These are phyloP conservation scores for Pseudonectria foliicola DNA, from an alignment of 2,329 filamentous ascomycete species.

Conservation along the genomic window DNA sequence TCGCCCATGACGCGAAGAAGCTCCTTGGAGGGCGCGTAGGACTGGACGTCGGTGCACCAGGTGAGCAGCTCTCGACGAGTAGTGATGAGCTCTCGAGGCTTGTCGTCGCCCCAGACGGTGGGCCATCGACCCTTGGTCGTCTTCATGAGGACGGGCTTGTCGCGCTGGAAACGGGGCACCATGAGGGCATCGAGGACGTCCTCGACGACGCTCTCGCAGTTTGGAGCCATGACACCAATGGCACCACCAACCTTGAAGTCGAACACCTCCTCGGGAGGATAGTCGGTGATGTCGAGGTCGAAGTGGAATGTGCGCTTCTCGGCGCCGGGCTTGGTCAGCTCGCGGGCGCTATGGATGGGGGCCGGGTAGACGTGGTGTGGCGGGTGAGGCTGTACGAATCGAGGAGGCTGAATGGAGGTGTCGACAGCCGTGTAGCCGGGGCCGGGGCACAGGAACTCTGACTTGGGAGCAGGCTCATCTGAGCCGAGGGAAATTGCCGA, in stretches of 20 bases:
- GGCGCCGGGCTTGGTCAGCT: conserved; percentile 79
- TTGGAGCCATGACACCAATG: conserved; percentile 87
- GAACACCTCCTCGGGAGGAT: conserved; percentile 73
- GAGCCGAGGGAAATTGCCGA: conserved; percentile 40
- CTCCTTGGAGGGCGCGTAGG: conserved; percentile 82
- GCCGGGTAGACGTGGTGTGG: conserved; percentile 89
- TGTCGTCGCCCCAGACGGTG: conserved; percentile 93
- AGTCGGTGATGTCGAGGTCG: conserved; percentile 92
- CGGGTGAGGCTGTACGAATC: conserved; percentile 88
- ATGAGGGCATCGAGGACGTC: conserved; percentile 76
- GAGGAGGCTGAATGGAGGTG: conserved; percentile 65
- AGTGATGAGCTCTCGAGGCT: conserved; percentile 76
- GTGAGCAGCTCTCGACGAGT: conserved; percentile 87
- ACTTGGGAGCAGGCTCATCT: conserved; percentile 21
- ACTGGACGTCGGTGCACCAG: conserved; percentile 93
- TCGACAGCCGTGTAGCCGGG: conserved; percentile 39
- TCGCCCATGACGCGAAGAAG: conserved; percentile 82
- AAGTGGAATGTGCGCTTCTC: conserved; percentile 98
- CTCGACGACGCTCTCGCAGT: conserved; percentile 69
- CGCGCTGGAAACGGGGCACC: conserved; percentile 73
- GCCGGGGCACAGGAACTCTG: conserved; percentile 20
- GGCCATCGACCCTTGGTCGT: conserved; percentile 85
- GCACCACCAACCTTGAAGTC: conserved; percentile 97
- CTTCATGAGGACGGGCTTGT: conserved; percentile 73
- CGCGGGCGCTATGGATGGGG: conserved; percentile 75